Percentiles rank a stretch among this genome's conserved stretches.
Conservation (phyloP, 2,329 filamentous ascomycete species). For the Cryphonectria japonica region DNA sequence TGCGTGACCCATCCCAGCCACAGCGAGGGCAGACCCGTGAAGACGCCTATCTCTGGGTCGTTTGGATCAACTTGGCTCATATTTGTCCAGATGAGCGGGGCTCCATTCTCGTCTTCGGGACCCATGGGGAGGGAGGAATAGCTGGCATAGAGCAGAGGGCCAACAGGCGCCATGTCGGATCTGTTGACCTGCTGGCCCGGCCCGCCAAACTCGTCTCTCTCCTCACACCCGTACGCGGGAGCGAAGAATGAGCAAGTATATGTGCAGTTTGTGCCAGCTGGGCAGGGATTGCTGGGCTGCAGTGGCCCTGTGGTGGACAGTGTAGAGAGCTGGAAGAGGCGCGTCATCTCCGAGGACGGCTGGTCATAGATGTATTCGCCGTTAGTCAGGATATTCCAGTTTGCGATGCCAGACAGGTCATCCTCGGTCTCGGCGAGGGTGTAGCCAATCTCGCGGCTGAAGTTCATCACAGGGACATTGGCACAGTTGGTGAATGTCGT, state of each 20-base stretch:
- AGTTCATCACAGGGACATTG: constrained; percentile 26
- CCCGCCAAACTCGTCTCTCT: constrained; percentile 27
- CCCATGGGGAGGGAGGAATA: constrained; percentile 29
- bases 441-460: constrained; percentile 26
- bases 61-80: constrained; percentile 17
- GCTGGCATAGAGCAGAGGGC: constrained; percentile 26
- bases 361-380: constrained; percentile 19
- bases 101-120: constrained; percentile 23
- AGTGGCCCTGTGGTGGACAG: constrained; percentile 25
- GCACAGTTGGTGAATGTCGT: constrained; percentile 16
- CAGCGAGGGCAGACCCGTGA: constrained; percentile 23
- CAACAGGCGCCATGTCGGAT: constrained; percentile 25
- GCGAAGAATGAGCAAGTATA: constrained; percentile 19
- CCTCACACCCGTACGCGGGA: constrained; percentile 28
- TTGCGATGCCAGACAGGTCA: constrained; percentile 22
- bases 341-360: constrained; percentile 22
- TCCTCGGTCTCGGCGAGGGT: constrained; percentile 20
- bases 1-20: constrained; percentile 28
- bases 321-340: constrained; percentile 23
- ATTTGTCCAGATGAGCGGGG: constrained; percentile 26
- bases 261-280: constrained; percentile 26
- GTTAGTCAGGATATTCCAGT: constrained; percentile 22
- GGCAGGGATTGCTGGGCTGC: constrained; percentile 24
- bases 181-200: constrained; percentile 13
- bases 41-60: constrained; percentile 24